Base-by-base conservation (phyloP, 768 basidiomycete genomes). In the Boletus edulis region DNA sequence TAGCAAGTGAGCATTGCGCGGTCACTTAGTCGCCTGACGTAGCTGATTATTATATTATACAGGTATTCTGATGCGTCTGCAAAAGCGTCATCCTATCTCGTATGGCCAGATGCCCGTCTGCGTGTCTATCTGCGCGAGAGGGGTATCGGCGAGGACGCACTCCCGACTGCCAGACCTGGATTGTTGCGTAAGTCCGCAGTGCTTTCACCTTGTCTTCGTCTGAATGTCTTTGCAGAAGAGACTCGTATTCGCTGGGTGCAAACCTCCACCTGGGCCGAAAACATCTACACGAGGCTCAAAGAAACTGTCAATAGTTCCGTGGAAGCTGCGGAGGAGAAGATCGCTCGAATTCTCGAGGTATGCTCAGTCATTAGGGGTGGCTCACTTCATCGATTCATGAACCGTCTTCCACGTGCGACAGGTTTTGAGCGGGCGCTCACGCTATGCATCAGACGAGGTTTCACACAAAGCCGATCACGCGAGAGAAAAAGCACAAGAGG, bases 91-190 rank as follows among this genome's bases (percentile, higher is more conserved):
- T 74, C 83, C 3, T 97, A 96, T 72, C 76, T 95, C 47, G 79
- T 81, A 11, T 98, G 96, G 96, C 91, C 92, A 13, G 95, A 98
- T 65, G 91, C 94, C 4, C 82, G 95, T 32, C 83, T 98, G 27
- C 86, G 94, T 44, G 93, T 89, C 2, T 97, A 91, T 72, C 80
- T 98, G 18, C 81, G 93, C 42, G 83, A 89, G 64, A 81, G 82
- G 59, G 89, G 87, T 46, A 64, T 96, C 29, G 75, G 79, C 57
- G 92, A 95, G 62, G 78, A 78, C n/a, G 75, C 77, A 46, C 76
- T 91, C 40, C 86, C 88, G 1, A 81, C 77, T 1, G 68, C 64
- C 4, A 83, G 94, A 35, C 83, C 90, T 0, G 86, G 86, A n/a
- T 81, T 97, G 18, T 78, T 98, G 34, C 90, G 89, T 88, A 64